phyloP scores from a whole-genome alignment of 768 basidiomycete genomes.

The Postia placenta region DNA sequence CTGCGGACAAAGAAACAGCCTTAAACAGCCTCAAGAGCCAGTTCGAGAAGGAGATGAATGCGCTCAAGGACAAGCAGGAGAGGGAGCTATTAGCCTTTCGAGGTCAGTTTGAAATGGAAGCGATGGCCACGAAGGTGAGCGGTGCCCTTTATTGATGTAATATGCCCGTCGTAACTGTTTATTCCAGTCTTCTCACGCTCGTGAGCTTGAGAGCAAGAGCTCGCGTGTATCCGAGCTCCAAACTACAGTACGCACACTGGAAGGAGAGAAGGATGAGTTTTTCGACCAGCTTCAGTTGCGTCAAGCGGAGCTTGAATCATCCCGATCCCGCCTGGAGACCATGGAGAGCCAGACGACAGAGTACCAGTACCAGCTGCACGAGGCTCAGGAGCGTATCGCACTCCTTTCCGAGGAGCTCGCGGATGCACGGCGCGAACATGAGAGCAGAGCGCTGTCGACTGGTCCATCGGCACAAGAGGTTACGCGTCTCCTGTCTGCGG shows the following conservation, averaged over 20 bases:
- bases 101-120: slow-evolving; percentile 74
- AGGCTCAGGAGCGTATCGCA: slow-evolving; percentile 64
- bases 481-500: slow-evolving; percentile 64
- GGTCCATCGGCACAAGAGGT: slow-evolving; percentile 57
- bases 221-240: slow-evolving; percentile 68
- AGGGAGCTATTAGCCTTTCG: slow-evolving; percentile 61
- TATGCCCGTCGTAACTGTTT: background rate
- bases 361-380: slow-evolving; percentile 79
- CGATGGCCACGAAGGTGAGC: slow-evolving; percentile 64
- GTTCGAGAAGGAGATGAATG: slow-evolving; percentile 65
- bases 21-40: slow-evolving; percentile 54
- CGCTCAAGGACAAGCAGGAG: slow-evolving; percentile 61
- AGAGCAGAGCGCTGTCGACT: slow-evolving; percentile 35
- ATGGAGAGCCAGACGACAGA: slow-evolving; percentile 78
- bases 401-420: slow-evolving; percentile 67
- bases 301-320: slow-evolving; percentile 87
- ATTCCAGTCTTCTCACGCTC: slow-evolving; percentile 56
- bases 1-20: slow-evolving; percentile 58
- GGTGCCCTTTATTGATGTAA: background rate
- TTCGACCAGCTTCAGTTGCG: slow-evolving; percentile 86
- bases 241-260: slow-evolving; percentile 58
- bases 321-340: slow-evolving; percentile 67
- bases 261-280: slow-evolving; percentile 67
- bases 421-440: slow-evolving; percentile 58
- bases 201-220: slow-evolving; percentile 56